These are phyloP conservation scores for Aspergillus proliferans DNA, from an alignment of 2,329 filamentous ascomycete species.

Conservation along the genomic window DNA sequence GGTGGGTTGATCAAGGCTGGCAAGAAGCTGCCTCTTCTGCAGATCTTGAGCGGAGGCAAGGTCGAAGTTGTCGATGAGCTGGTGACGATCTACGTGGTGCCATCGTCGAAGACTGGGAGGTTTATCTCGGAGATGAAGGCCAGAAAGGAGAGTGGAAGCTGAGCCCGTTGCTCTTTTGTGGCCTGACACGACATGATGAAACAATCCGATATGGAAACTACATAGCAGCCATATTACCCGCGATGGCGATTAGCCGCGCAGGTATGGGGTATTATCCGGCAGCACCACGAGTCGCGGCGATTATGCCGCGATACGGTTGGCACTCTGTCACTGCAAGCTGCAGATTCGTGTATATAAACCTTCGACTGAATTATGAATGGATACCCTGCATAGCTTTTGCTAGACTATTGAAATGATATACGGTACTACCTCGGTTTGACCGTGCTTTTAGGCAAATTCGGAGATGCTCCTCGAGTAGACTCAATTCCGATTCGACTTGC, in stretches of 20 bases:
- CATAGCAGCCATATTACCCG: too few species aligned
- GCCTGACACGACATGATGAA: not conserved
- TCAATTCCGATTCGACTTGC: too few species aligned
- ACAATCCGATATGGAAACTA: too few species aligned
- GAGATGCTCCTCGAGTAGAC: too few species aligned
- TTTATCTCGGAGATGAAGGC: slow-evolving; percentile 84
- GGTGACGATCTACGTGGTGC: slow-evolving; percentile 75
- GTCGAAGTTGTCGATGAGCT: slow-evolving; percentile 84
- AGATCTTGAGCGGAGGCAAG: slow-evolving; percentile 67
- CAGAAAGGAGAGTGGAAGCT: slow-evolving; percentile 46
- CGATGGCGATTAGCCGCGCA: too few species aligned
- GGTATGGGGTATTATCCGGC: too few species aligned
- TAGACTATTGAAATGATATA: not conserved
- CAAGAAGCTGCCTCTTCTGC: slow-evolving; percentile 71
- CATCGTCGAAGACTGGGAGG: slow-evolving; percentile 58
- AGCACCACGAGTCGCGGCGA: too few species aligned
- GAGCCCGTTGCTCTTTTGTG: not conserved
- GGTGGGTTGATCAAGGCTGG: slow-evolving; percentile 86
- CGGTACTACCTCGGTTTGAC: too few species aligned
- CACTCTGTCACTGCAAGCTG: not conserved
- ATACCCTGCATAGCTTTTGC: not conserved
- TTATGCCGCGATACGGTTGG: not conserved
- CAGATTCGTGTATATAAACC: not conserved
- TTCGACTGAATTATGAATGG: not conserved
- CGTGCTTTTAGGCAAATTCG: too few species aligned